Evolutionary conservation across 1,139 yeast species (phyloP), one percentile per base, ranked within the genome.

Genomic region (Spencermartinsiella ligniputridi): DNA sequence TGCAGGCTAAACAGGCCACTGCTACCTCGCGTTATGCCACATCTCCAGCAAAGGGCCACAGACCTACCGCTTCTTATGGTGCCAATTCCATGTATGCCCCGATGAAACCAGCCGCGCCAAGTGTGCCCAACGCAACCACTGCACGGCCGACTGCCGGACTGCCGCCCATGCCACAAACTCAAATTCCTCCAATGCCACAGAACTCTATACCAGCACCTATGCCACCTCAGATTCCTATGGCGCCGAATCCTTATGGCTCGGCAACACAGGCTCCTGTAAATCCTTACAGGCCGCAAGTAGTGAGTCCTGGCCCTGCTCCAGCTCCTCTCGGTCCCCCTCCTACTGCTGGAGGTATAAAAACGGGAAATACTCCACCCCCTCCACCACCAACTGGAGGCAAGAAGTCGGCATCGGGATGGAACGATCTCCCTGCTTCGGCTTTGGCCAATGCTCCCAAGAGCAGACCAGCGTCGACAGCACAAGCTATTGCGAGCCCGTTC

Each of bases 351-450:
- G 55, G 56, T 29, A 47, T 54, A 17, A 61, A 47, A n/a, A 42
- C 47, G 19, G 70, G 69, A 18, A 63, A 67, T 22, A 63, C 72
- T 32, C 53, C 61, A 29, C 55, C 58, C 17, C 52, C 56, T 12
- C 58, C 58, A 3, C 49, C 57, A 11, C 50, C 56, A 22, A 50
- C 50, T 25, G 54, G 58, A 16, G 50, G 51, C 16, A 40, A 37
- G 43, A 58, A 70, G 9, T 67, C 71, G 39, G 76, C 72, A 55
- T 77, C 74, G 57, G 97, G 97, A 2, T 90, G 97, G 97, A 90
- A 90, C 60, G 97, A 90, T 64, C 71, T 90, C 53, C 96, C 97
- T 40, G 74, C 81, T n/a, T 72, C 78, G 21, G 55, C 68, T 25
- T 40, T 60, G 38, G 42, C 50, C 36, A 47, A 53, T 34, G 22